phyloP scores from a whole-genome alignment of 768 basidiomycete genomes.

The Erythrobasidium yunnanense region DNA sequence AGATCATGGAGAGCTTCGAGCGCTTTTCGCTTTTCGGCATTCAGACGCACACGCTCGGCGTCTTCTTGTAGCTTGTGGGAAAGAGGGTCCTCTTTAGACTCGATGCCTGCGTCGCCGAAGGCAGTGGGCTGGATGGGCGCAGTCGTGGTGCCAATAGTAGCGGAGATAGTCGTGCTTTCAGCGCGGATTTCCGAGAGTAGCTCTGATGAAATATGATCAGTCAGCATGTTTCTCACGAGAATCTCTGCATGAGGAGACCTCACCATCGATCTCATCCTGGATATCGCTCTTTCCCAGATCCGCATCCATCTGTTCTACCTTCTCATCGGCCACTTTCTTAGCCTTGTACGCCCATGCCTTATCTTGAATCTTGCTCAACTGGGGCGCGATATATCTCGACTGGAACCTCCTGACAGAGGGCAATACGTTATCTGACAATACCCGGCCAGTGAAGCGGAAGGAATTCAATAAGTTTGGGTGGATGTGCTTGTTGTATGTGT shows the following conservation, averaged over 20 bases:
- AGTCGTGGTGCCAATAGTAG: neutral
- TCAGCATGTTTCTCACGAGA: neutral
- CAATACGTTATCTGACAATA: slow-evolving; percentile 28
- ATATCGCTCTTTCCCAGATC: slow-evolving; percentile 20
- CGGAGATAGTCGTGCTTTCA: neutral
- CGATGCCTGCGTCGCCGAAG: neutral
- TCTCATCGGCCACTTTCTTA: slow-evolving; percentile 30
- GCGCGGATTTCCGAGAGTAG: slow-evolving; percentile 1
- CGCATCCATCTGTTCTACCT: slow-evolving; percentile 29
- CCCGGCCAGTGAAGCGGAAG: neutral
- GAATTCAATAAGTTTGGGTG: slow-evolving; percentile 30
- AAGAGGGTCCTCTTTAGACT: slow-evolving; percentile 13
- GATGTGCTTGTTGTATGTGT: slow-evolving; percentile 31
- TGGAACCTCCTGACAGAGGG: slow-evolving; percentile 34
- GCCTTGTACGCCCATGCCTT: slow-evolving; percentile 36
- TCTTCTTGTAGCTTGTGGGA: slow-evolving; percentile 23
- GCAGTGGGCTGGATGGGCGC: slow-evolving; percentile 13
- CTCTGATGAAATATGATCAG: neutral
- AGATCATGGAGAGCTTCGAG: slow-evolving; percentile 32
- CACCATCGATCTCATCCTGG: slow-evolving; percentile 28
- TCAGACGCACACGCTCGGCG: slow-evolving; percentile 16
- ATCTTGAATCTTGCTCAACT: slow-evolving; percentile 37
- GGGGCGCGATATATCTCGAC: slow-evolving; percentile 35
- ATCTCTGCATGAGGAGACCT: neutral
- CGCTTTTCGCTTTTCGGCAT: slow-evolving; percentile 33